Evolutionary conservation across 2,329 filamentous ascomycete genomes (phyloP).

Genomic region (Ramularia endophylla): DNA sequence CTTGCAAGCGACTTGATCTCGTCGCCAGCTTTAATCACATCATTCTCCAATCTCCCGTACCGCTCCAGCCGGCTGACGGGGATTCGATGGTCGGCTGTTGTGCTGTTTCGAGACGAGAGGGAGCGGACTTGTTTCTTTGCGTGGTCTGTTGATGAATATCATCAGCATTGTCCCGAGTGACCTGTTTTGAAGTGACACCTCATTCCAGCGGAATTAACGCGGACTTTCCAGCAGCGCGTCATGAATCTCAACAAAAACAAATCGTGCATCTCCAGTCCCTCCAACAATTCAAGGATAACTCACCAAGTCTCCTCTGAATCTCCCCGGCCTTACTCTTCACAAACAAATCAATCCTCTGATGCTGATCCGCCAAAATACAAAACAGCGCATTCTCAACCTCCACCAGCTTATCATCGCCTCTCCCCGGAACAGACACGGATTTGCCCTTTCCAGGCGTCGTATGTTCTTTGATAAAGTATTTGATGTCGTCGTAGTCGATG

Average conservation of each 20-base stretch:
- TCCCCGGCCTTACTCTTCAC: constrained; percentile 75
- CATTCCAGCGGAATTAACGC: constrained; percentile 8
- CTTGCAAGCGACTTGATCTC: constrained; percentile 65
- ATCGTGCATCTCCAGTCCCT: background rate
- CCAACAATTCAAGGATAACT: constrained; percentile 21
- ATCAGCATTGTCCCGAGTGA: constrained; percentile 6
- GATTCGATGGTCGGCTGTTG: constrained; percentile 28
- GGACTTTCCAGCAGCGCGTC: background rate
- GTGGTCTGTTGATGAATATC: constrained; percentile 19
- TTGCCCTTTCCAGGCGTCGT: constrained; percentile 65
- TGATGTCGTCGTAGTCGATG: constrained; percentile 83
- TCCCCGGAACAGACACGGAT: constrained; percentile 69
- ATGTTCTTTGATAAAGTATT: constrained; percentile 74
- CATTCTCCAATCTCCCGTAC: constrained; percentile 47
- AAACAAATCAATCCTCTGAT: constrained; percentile 72
- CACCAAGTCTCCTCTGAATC: constrained; percentile 64
- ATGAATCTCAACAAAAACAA: background rate
- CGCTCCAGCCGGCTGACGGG: constrained; percentile 43
- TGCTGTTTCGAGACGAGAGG: constrained; percentile 17
- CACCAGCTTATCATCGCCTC: constrained; percentile 45
- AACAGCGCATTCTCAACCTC: constrained; percentile 68
- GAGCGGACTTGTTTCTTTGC: constrained; percentile 25
- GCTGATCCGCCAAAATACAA: constrained; percentile 63
- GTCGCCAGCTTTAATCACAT: constrained; percentile 55
- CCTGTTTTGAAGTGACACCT: no score